phyloP scores from a whole-genome alignment of 2,329 filamentous ascomycete species.

The Blumeriella jaapii region DNA sequence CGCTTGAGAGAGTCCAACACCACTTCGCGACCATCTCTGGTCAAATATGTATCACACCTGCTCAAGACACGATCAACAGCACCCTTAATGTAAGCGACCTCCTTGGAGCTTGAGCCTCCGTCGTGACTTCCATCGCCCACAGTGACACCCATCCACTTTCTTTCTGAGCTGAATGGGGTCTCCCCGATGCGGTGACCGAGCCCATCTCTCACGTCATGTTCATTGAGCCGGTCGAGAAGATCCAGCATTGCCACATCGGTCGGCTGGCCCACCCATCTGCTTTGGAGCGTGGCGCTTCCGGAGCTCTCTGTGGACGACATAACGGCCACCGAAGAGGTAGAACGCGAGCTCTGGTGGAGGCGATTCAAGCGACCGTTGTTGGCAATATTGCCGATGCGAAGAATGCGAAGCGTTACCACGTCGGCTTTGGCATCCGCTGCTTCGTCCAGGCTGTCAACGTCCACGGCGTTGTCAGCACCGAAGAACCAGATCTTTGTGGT shows the following conservation, averaged over 20 bases:
- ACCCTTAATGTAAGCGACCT: slow-evolving; percentile 91
- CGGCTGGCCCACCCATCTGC: slow-evolving; percentile 91
- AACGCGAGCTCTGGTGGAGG: slow-evolving; percentile 56
- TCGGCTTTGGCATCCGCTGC: slow-evolving; percentile 48
- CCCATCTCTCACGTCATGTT: slow-evolving; percentile 81
- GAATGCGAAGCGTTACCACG: slow-evolving; percentile 63
- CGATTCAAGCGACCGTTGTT: slow-evolving; percentile 82
- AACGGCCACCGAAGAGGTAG: slow-evolving; percentile 62
- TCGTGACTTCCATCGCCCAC: slow-evolving; percentile 40
- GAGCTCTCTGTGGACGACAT: slow-evolving; percentile 66
- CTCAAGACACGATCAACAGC: slow-evolving; percentile 78
- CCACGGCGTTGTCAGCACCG: slow-evolving; percentile 42
- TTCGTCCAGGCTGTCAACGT: slow-evolving; percentile 42
- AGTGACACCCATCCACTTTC: slow-evolving; percentile 98
- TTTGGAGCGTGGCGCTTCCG: slow-evolving; percentile 53
- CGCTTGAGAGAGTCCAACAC: slow-evolving; percentile 67
- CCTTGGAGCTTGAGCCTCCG: slow-evolving; percentile 34
- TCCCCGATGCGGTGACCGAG: slow-evolving; percentile 75
- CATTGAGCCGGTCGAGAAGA: slow-evolving; percentile 78
- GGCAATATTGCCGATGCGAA: slow-evolving; percentile 90
- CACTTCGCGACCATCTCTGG: slow-evolving; percentile 74
- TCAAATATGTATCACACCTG: slow-evolving; percentile 83
- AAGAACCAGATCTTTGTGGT: slow-evolving; percentile 96
- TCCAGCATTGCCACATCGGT: slow-evolving; percentile 97
- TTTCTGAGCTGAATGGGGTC: slow-evolving; percentile 90